Base-by-base conservation (phyloP, 345 rosid species). In the Capsella bursapastoris region DNA sequence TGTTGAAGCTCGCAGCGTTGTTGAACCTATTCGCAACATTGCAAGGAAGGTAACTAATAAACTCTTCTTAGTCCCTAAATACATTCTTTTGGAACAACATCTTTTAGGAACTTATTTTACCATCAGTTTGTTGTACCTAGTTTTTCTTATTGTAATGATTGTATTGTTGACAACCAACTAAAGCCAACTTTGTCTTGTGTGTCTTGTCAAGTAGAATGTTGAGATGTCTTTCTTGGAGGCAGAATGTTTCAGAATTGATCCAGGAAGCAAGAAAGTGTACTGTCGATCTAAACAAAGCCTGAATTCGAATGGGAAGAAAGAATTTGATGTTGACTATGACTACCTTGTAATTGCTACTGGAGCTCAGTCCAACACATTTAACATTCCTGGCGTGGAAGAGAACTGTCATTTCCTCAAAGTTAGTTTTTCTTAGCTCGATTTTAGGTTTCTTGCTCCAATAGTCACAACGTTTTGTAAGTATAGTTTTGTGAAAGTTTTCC, bases 1-100 rank as follows among this genome's bases (percentile, higher is more conserved):
- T 11, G 97, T 94, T 59, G 97, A 94, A 81, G 89, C 97, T 71
- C 96, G 98, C 70, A 91, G 98, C 81, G 71, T 94, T 37, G 96
- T 90, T 34, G 98, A 94, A 80, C 96, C 98, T 7, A 80, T 94
- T 70, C 95, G 97, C 13, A 94, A 86, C 77, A 89, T 94, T 61
- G 90, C 86, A 34, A 81, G 74, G 68, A 90, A 89, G 97, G 97
- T 91, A 82, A 80, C 35, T n/a, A 37, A 22, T 11, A 18, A 18
- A 18, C 22, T 18, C 22, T 18, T 18, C 22, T 18, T 18, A 18
- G 22, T 18, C 22, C 22, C 22, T 18, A 18, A 18, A 18, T 18
- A 18, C 22, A 18, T 22, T 22, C 25, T 22, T 2, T 22, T 22
- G 25, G 25, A 22, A 22, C 25, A 22, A 22, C 25, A 22, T 22